phyloP scores from a whole-genome alignment of 1,284 basidiomycete species.

The Coniophora puteana region DNA sequence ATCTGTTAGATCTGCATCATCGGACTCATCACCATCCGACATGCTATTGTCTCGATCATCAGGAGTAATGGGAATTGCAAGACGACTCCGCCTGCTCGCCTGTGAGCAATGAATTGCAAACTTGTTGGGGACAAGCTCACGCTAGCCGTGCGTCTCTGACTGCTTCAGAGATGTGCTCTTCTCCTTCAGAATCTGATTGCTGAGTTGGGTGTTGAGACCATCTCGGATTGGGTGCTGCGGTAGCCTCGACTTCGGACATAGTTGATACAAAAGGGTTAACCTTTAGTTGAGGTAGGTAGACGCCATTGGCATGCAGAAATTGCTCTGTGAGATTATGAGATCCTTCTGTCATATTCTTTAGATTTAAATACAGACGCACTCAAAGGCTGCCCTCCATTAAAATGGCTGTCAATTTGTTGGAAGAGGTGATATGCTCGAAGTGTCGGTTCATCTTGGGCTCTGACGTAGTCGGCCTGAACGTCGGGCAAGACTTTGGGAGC shows the following conservation, averaged over 20 bases:
- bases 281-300: constrained; percentile 54
- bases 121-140: constrained; percentile 44
- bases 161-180: constrained; percentile 55
- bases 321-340: constrained; percentile 22
- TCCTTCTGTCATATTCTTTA: constrained; percentile 6
- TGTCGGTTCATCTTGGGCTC: constrained; percentile 68
- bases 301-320: constrained; percentile 38
- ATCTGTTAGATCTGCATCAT: constrained; percentile 64
- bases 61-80: constrained; percentile 32
- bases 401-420: constrained; percentile 17
- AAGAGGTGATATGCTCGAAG: constrained; percentile 63
- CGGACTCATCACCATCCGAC: constrained; percentile 71
- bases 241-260: constrained; percentile 1
- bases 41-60: constrained; percentile 35
- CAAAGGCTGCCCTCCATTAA: constrained; percentile 1
- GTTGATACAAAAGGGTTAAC: constrained; percentile 6
- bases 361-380: background rate
- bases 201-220: constrained; percentile 29
- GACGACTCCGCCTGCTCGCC: constrained; percentile 45
- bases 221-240: constrained; percentile 11
- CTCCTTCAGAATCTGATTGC: constrained; percentile 64
- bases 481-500: constrained; percentile 50
- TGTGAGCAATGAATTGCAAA: constrained; percentile 4
- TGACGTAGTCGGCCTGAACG: constrained; percentile 67
- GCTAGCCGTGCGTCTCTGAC: constrained; percentile 66